Evolutionary conservation across 768 basidiomycete genomes (phyloP), one percentile per base, ranked within the genome.

Genomic region (Cantharellus cinnabarinus): DNA sequence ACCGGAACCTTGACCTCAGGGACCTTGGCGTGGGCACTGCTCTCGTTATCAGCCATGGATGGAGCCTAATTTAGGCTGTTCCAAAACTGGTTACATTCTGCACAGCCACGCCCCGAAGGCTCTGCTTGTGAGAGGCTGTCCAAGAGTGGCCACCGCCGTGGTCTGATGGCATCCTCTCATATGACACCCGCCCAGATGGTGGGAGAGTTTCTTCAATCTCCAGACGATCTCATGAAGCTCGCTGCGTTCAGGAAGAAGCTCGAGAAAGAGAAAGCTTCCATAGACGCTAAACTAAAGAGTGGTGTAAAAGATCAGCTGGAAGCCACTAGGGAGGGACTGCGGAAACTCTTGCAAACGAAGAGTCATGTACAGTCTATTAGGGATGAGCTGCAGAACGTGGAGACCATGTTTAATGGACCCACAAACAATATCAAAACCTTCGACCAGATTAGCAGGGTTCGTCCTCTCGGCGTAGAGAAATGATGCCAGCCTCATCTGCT

Each of bases 281-380:
- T 98, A 61, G 89, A 95, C 66, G 82, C 84, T 2, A 79, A 90
- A 66, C 79, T 98, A 53, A 85, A 90, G 67, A 83, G 78, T 59
- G 89, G 90, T 5, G 90, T 94, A 63, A 89, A 86, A 69, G 88
- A 93, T 61, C 94, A 98, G 68, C 75, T 99, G 20, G 83, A 89
- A 65, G 80, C 88, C 0, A 97, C 91, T 4, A 74, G 89, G 56
- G 85, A 91, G 56, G 93, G 91, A 1, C 76, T 94, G 59, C 77
- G 83, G 66, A 88, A 83, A 65, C 76, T 95, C 0, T 74, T 90
- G 59, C 74, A 80, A 59, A 87, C 89, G 15, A 75, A 85, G 42
- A 76, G 77, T 53, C 80, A 87, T 66, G 82, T 90, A 37, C 85
- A 89, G 68, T 73, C 77, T 14, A 76, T 91, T 64, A 85, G 83